Evolutionary conservation across 2,329 filamentous ascomycete species (phyloP).

Genomic region (Ceratocystis destructans): DNA sequence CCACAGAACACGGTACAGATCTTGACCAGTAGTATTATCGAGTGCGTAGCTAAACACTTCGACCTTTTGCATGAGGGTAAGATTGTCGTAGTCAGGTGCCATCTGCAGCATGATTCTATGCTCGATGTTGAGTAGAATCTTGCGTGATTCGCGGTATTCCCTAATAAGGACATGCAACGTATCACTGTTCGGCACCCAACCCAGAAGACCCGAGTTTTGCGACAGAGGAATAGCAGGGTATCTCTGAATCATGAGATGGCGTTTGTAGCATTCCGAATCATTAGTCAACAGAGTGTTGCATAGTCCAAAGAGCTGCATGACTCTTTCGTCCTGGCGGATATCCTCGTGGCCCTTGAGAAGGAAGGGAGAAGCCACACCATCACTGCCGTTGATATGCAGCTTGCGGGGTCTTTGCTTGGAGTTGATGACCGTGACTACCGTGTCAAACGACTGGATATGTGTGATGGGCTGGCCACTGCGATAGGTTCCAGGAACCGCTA

Average conservation of each 20-base stretch:
- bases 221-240: conserved; percentile 96
- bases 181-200: conserved; percentile 96
- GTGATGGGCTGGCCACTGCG: conserved; percentile 64
- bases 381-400: conserved; percentile 74
- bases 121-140: conserved; percentile 97
- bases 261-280: conserved; percentile 92
- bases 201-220: conserved; percentile 85
- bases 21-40: conserved; percentile 97
- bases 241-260: conserved; percentile 88
- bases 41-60: conserved; percentile 98
- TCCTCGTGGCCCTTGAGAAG: conserved; percentile 97
- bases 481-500: conserved; percentile 94
- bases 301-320: conserved; percentile 97
- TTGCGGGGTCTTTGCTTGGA: conserved; percentile 94
- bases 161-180: conserved; percentile 92
- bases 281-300: conserved; percentile 90
- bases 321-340: conserved; percentile 94
- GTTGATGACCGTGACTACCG: conserved; percentile 79
- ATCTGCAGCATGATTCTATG: conserved; percentile 99
- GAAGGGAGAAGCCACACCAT: conserved; percentile 78
- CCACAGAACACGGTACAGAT: conserved; percentile 95
- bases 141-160: conserved; percentile 91
- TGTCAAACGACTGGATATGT: conserved; percentile 77
- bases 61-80: conserved; percentile 99
- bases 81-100: conserved; percentile 96